Evolutionary conservation across 1,284 basidiomycete species (phyloP).

Genomic region (Pseudomicrostroma phylloplanum): DNA sequence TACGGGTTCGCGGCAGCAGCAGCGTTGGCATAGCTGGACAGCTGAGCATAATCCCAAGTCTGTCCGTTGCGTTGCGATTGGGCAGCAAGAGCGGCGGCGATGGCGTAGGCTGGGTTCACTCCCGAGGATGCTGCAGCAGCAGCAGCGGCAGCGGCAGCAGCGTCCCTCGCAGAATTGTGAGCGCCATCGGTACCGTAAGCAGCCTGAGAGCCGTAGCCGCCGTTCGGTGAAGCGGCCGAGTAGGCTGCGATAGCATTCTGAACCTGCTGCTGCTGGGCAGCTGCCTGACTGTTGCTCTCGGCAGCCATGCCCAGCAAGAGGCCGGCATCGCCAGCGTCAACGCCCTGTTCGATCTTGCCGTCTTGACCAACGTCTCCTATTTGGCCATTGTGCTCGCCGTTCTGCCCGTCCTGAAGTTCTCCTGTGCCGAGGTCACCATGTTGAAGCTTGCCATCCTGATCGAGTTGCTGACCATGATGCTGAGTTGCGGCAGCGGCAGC

Average conservation of each 20-base stretch:
- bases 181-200: not conserved
- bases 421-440: not conserved
- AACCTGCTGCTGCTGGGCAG: conserved; percentile 5
- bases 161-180: not conserved
- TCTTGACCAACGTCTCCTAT: not conserved
- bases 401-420: not conserved
- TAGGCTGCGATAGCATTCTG: not conserved
- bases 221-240: not conserved
- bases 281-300: not conserved
- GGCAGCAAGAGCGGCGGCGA: conserved; percentile 3
- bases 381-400: not conserved
- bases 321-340: conserved; percentile 1
- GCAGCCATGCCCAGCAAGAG: conserved; percentile 6
- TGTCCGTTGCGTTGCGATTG: conserved; percentile 1
- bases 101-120: not conserved
- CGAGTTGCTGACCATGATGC: not conserved
- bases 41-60: not conserved
- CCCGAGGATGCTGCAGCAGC: not conserved
- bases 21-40: not conserved
- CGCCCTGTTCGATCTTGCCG: not conserved
- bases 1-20: not conserved
- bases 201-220: not conserved
- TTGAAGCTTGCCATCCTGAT: not conserved
- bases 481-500: not conserved
- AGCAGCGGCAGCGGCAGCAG: not conserved